phyloP scores from a whole-genome alignment of 345 rosid genomes.

The Fremontodendron californicum region DNA sequence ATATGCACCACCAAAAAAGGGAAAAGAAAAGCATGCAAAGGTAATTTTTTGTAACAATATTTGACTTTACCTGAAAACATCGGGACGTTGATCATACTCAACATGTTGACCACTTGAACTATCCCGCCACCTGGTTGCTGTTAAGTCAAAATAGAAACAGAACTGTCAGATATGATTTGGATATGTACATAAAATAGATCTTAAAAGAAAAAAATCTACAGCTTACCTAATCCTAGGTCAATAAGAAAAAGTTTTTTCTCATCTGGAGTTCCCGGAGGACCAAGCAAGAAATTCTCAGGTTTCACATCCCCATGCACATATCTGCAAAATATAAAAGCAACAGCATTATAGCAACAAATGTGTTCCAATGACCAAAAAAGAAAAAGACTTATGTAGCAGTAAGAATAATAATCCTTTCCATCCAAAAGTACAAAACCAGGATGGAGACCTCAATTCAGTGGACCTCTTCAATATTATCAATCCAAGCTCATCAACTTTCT shows the following conservation, averaged over 20 bases:
- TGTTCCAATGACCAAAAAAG: neutral
- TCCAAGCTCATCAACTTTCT: neutral
- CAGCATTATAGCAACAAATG: slow-evolving; percentile 13
- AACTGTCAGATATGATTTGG: neutral
- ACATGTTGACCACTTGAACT: slow-evolving; percentile 74
- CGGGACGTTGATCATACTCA: slow-evolving; percentile 98
- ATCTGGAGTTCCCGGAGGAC: slow-evolving; percentile 74
- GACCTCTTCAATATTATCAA: neutral
- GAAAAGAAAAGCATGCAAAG: neutral
- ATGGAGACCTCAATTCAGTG: neutral
- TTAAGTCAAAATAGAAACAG: slow-evolving; percentile 15
- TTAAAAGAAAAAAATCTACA: neutral
- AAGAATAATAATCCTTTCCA: neutral
- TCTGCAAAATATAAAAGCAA: slow-evolving; percentile 40
- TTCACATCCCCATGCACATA: slow-evolving; percentile 98
- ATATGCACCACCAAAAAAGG: no score
- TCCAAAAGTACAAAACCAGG: neutral
- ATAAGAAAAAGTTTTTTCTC: slow-evolving; percentile 91
- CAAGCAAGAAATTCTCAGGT: slow-evolving; percentile 96
- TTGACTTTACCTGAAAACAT: slow-evolving; percentile 74
- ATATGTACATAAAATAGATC: neutral
- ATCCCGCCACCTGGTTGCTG: slow-evolving; percentile 94
- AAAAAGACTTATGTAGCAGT: neutral
- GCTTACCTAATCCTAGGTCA: slow-evolving; percentile 84
- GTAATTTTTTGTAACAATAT: neutral